Conservation (phyloP, 306 rosid species). For the Rubus idaeus region DNA sequence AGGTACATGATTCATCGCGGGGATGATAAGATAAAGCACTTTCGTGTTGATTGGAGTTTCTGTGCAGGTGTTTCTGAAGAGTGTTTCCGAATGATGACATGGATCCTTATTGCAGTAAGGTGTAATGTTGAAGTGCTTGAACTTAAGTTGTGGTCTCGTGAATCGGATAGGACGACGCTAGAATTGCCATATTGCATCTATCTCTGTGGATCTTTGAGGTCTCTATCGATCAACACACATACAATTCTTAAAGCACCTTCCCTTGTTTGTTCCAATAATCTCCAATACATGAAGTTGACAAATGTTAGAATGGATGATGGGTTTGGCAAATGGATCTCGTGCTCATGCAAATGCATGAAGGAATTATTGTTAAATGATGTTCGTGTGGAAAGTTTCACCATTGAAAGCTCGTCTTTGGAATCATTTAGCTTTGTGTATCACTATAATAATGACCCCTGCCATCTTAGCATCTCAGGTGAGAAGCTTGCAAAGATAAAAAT, state of each 20-base stretch:
- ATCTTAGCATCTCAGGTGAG: constrained; percentile 7
- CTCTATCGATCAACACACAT: not conserved
- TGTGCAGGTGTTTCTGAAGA: not conserved
- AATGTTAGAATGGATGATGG: not conserved
- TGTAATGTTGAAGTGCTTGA: constrained; percentile 16
- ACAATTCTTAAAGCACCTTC: not conserved
- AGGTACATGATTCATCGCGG: not conserved
- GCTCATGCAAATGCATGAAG: constrained; percentile 10
- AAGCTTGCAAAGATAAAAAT: not conserved
- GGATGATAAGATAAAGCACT: not conserved
- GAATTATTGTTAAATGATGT: not conserved
- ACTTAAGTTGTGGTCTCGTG: not conserved
- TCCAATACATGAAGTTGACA: not conserved
- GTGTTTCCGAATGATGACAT: not conserved
- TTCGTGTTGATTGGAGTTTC: not conserved
- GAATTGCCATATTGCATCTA: not conserved
- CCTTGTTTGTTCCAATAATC: not conserved
- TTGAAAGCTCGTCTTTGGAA: not conserved
- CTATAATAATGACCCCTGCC: not conserved
- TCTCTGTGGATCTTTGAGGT: not conserved
- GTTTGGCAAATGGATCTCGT: not conserved
- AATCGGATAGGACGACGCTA: not conserved
- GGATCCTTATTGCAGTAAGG: constrained; percentile 7
- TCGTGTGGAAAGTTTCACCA: not conserved
- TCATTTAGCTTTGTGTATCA: not conserved